Evolutionary conservation across 768 basidiomycete species (phyloP).

Genomic region (Boletus subparvulus): DNA sequence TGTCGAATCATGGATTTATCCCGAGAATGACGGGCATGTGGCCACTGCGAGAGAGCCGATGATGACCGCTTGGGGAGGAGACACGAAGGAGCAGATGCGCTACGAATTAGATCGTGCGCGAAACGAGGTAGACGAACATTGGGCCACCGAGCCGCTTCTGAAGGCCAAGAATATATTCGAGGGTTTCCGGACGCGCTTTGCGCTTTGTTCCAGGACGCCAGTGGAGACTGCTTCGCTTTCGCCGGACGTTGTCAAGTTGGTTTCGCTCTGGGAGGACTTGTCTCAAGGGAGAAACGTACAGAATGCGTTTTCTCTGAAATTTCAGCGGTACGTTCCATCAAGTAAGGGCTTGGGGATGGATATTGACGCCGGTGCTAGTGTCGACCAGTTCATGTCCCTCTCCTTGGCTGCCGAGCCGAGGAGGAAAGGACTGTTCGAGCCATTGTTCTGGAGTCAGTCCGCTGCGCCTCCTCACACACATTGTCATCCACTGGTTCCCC

Average conservation of each 20-base stretch:
- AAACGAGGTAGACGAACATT: conserved; percentile 44
- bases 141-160: conserved; percentile 42
- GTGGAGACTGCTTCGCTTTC: conserved; percentile 39
- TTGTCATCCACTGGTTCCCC: conserved; percentile 54
- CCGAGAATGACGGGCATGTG: conserved; percentile 35
- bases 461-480: conserved; percentile 36
- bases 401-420: conserved; percentile 75
- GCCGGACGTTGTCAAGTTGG: conserved; percentile 50
- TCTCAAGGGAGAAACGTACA: conserved; percentile 36
- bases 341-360: not conserved
- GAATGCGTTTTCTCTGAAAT: conserved; percentile 50
- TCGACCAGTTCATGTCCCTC: conserved; percentile 77
- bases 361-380: conserved; percentile 35
- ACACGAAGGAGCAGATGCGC: conserved; percentile 46
- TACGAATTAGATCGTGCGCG: conserved; percentile 48
- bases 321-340: conserved; percentile 52
- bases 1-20: conserved; percentile 69
- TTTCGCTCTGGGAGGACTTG: conserved; percentile 59
- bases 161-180: conserved; percentile 52
- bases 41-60: conserved; percentile 39
- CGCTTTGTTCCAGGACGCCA: conserved; percentile 46
- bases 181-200: conserved; percentile 47
- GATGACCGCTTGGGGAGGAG: conserved; percentile 70
- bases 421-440: conserved; percentile 72
- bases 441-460: conserved; percentile 66